Evolutionary conservation across 2,329 filamentous ascomycete species (phyloP).

Genomic region (Paraphaeosphaeria minitans): DNA sequence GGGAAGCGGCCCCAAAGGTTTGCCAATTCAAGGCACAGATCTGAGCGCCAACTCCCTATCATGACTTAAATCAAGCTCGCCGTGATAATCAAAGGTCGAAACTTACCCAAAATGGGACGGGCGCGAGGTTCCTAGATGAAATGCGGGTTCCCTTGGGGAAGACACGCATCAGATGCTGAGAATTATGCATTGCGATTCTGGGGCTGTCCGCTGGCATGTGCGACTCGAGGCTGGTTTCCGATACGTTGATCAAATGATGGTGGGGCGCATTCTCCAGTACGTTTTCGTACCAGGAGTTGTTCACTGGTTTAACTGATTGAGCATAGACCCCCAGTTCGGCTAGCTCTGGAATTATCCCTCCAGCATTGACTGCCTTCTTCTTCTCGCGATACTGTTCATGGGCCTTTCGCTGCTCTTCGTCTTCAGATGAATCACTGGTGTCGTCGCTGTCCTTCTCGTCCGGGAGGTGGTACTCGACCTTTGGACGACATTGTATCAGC

Average conservation of each 20-base stretch:
- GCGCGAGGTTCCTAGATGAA: slow-evolving; percentile 67
- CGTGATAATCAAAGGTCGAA: too few relatives aligned
- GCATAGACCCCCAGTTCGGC: slow-evolving; percentile 71
- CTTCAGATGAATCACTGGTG: slow-evolving; percentile 42
- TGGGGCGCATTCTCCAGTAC: slow-evolving; percentile 58
- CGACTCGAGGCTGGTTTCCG: slow-evolving; percentile 62
- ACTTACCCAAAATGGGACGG: slow-evolving; percentile 63
- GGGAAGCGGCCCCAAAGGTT: slow-evolving; percentile 68
- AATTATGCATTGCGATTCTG: slow-evolving; percentile 65
- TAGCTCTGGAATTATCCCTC: slow-evolving; percentile 66
- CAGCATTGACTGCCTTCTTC: slow-evolving; percentile 55
- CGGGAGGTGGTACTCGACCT: slow-evolving; percentile 63
- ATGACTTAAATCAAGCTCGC: not conserved
- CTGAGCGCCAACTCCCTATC: slow-evolving; percentile 63
- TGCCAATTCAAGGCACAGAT: slow-evolving; percentile 75
- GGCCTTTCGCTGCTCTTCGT: slow-evolving; percentile 55
- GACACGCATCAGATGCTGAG: slow-evolving; percentile 71
- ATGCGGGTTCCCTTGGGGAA: slow-evolving; percentile 73
- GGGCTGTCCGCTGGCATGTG: slow-evolving; percentile 56
- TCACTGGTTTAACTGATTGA: slow-evolving; percentile 69
- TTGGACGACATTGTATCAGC: not conserved
- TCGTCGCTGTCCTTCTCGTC: slow-evolving; percentile 54
- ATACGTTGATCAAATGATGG: slow-evolving; percentile 72
- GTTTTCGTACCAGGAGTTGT: slow-evolving; percentile 69
- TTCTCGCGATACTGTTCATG: slow-evolving; percentile 60